Conservation (phyloP, 371 early-diverging fungal genomes). For the Mucor circinelloides region DNA sequence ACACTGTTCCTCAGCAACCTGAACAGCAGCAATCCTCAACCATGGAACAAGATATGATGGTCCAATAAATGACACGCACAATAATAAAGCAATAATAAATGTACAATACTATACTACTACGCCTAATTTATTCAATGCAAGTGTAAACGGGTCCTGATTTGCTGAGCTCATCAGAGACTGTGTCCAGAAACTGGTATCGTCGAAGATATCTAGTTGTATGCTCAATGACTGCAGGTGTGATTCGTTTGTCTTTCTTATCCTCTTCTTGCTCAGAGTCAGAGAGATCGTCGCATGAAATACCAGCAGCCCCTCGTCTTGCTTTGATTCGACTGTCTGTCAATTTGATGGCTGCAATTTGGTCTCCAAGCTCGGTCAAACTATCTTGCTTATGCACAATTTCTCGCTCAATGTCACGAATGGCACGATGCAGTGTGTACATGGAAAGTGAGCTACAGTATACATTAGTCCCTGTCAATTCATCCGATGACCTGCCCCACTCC, state of each 20-base stretch:
- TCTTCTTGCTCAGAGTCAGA: conserved; percentile 23
- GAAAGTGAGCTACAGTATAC: conserved; percentile 18
- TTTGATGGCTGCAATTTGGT: conserved; percentile 14
- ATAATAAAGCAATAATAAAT: not conserved
- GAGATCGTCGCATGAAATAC: conserved; percentile 16
- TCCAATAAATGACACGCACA: conserved; percentile 21
- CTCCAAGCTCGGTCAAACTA: conserved; percentile 24
- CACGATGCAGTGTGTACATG: conserved; percentile 31
- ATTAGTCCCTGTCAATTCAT: too few species aligned
- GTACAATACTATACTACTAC: conserved; percentile 9
- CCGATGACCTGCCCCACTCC: not conserved
- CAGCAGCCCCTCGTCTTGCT: conserved; percentile 1
- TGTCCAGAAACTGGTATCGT: conserved; percentile 20
- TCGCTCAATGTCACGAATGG: conserved; percentile 34
- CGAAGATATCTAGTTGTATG: conserved; percentile 22
- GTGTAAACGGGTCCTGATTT: conserved; percentile 8
- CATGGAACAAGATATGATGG: conserved; percentile 41
- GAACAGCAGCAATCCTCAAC: conserved; percentile 10
- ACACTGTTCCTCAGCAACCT: conserved; percentile 22
- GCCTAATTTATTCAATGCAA: conserved; percentile 1
- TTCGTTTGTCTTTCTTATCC: not conserved
- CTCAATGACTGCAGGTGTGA: conserved; percentile 2
- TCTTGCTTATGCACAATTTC: conserved; percentile 21
- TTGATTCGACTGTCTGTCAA: conserved; percentile 4
- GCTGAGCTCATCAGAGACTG: conserved; percentile 13